phyloP scores from a whole-genome alignment of 1,139 yeast genomes.

The Nakaseomyces uthaithaninus region DNA sequence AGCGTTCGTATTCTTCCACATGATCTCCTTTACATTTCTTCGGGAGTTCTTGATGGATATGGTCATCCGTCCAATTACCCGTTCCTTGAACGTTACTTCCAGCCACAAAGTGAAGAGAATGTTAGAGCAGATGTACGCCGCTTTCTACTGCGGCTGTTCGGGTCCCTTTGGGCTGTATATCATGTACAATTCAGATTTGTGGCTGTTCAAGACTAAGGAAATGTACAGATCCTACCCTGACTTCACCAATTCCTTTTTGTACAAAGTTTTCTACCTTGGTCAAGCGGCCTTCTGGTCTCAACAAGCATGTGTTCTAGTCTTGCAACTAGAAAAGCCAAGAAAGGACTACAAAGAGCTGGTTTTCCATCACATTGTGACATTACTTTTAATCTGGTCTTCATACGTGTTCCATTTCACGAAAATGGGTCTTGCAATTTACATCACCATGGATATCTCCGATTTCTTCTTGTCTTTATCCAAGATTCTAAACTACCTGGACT shows the following conservation, averaged over 20 bases:
- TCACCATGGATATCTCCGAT: conserved; percentile 95
- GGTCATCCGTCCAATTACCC: conserved; percentile 65
- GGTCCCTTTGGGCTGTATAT: conserved; percentile 88
- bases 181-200: conserved; percentile 73
- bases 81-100: conserved; percentile 43
- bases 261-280: conserved; percentile 75
- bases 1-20: conserved; percentile 68
- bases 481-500: conserved; percentile 73
- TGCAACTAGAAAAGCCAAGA: conserved; percentile 90
- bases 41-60: conserved; percentile 89
- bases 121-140: conserved; percentile 86
- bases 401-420: conserved; percentile 93
- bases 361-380: conserved; percentile 87
- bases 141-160: conserved; percentile 68
- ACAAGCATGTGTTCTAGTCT: conserved; percentile 71
- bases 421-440: conserved; percentile 85
- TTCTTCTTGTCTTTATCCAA: conserved; percentile 79
- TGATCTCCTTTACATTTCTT: conserved; percentile 79
- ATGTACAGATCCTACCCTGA: conserved; percentile 83
- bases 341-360: conserved; percentile 87
- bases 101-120: conserved; percentile 65
- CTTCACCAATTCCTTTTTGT: conserved; percentile 56
- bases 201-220: conserved; percentile 81
- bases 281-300: conserved; percentile 99
- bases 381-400: conserved; percentile 80